A percentile compares a stretch with the other conserved stretches of the same genome.
Evolutionary conservation across 257 asterid species (phyloP).

Genomic region (Sherardia arvensis): DNA sequence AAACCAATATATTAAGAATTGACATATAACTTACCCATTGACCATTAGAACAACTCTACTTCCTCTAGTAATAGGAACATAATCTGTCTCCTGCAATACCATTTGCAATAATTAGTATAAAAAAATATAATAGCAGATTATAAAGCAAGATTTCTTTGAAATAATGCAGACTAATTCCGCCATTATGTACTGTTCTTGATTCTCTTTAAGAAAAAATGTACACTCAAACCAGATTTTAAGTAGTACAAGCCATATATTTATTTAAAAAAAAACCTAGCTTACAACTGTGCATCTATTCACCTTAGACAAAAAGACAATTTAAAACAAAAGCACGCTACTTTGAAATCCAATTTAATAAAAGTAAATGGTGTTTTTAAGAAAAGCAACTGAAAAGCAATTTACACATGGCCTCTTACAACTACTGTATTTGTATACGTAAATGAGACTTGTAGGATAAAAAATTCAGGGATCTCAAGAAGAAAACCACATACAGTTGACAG

Average conservation of each 20-base stretch:
- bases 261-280: background rate
- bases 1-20: background rate
- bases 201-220: background rate
- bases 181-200: background rate
- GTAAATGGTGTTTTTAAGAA: too few species aligned
- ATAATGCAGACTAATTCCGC: background rate
- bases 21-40: slow-evolving; percentile 52
- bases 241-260: background rate
- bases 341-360: background rate
- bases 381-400: too few species aligned
- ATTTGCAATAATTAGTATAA: slow-evolving; percentile 6
- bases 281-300: background rate
- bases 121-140: background rate
- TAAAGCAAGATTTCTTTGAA: background rate
- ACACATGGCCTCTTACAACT: background rate
- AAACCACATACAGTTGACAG: slow-evolving; percentile 57
- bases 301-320: background rate
- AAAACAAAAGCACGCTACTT: background rate
- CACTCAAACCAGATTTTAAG: too few species aligned
- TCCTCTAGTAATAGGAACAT: slow-evolving; percentile 86
- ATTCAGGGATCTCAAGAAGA: background rate
- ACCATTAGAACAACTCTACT: slow-evolving; percentile 83
- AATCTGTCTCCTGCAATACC: slow-evolving; percentile 76
- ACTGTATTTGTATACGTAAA: background rate
- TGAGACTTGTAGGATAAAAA: background rate